Evolutionary conservation across 2,329 filamentous ascomycete genomes (phyloP).

Genomic region (Fusarium brevicatenulatum): DNA sequence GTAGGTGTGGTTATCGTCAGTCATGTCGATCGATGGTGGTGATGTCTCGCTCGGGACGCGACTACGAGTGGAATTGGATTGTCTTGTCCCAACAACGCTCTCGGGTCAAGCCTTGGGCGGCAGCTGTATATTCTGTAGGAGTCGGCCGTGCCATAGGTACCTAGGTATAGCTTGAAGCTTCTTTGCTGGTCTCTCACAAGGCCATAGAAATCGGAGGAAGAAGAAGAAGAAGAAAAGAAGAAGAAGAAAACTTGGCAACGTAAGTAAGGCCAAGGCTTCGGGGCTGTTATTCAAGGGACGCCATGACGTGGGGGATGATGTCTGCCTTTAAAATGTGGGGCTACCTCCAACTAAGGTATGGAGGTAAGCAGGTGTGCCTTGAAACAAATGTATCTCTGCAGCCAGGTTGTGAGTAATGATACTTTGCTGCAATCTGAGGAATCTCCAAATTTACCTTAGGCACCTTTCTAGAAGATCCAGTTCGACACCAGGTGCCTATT

Average conservation of each 20-base stretch:
- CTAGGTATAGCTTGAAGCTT: slow-evolving; percentile 15
- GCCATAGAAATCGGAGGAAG: background rate
- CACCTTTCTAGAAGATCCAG: slow-evolving; percentile 17
- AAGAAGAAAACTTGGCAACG: background rate
- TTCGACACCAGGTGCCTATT: background rate
- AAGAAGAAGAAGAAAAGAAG: background rate
- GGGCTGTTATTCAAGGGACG: slow-evolving; percentile 23
- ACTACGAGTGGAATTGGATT: slow-evolving; percentile 4
- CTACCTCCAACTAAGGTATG: background rate
- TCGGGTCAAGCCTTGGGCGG: slow-evolving; percentile 26
- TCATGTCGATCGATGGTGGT: slow-evolving; percentile 28
- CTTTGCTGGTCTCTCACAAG: slow-evolving; percentile 9
- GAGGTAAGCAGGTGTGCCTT: background rate
- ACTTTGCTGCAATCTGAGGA: background rate
- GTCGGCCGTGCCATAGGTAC: slow-evolving; percentile 32
- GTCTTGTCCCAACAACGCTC: slow-evolving; percentile 12
- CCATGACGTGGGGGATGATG: slow-evolving; percentile 31
- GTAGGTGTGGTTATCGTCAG: slow-evolving; percentile 62
- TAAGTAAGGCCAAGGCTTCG: slow-evolving; percentile 5
- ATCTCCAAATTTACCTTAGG: background rate
- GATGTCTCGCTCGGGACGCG: slow-evolving; percentile 5
- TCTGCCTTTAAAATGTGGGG: slow-evolving; percentile 34
- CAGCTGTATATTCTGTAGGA: slow-evolving; percentile 23
- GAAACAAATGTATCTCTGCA: background rate
- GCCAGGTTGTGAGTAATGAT: background rate